Base-by-base conservation (phyloP, 257 asterid species). In the Penstemon davidsonii region DNA sequence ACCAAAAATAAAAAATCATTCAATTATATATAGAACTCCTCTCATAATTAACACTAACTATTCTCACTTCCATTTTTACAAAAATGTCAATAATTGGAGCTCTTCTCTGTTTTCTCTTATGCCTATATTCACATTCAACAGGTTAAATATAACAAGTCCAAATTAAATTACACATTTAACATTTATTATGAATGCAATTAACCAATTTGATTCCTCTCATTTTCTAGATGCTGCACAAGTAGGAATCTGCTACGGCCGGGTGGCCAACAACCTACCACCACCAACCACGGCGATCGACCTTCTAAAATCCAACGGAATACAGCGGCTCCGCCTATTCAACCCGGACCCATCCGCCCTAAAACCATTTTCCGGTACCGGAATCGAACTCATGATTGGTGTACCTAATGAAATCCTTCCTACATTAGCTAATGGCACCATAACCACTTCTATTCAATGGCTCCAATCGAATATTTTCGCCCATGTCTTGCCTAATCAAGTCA, bases 231-330 rank as follows among this genome's bases (percentile, higher is more conserved):
- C 82, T n/a, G 82, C 79, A n/a, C 83, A 85, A 0, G 76, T 89
- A 3, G 96, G 96, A 72, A 84, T 89, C 12, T 87, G 95, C 79
- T 89, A 83, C 66, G 90, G 95, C 56, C 86, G 82, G 0, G 81
- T 81, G 1, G 88, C 83, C 3, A 72, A 41, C 73, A 82, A 89
- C 79, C 76, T 85, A 11, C 95, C 88, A 43, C 83, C 80, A 0
- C 62, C 95, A 38, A 43, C 86, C 0, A 70, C 73, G 47, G 88
- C 74, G 9, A 69, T 79, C 72, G 57, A 47, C 70, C 82, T 89
- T 69, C 74, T 87, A 50, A 58, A 67, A 60, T 77, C 86, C 78
- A 87, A 82, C 62, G 82, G 83, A 38, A 85, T 87, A 38, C 52
- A 82, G 38, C 70, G 78, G 58, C 53, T 87, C 68, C 79, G 90